These are phyloP conservation scores for Psilocybe subaeruginosa DNA, from an alignment of 768 basidiomycete species.

Conservation along the genomic window DNA sequence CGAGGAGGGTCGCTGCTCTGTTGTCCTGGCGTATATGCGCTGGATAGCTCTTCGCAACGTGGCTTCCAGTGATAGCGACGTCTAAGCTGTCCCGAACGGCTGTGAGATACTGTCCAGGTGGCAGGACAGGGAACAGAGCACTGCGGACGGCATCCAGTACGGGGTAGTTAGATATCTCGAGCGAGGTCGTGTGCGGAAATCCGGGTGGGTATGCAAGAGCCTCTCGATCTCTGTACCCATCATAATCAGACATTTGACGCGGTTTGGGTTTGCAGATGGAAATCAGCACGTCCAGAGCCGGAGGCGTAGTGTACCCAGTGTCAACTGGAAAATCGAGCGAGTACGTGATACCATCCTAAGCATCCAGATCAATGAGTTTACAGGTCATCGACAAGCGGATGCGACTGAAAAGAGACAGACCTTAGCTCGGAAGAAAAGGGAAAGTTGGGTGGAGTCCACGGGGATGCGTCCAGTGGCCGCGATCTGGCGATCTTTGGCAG, in stretches of 20 bases:
- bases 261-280: constrained; percentile 73
- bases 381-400: not conserved
- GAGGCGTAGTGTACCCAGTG: constrained; percentile 72
- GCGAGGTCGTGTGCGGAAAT: constrained; percentile 72
- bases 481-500: constrained; percentile 64
- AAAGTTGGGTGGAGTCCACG: constrained; percentile 65
- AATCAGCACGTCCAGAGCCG: constrained; percentile 78
- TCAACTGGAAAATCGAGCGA: constrained; percentile 84
- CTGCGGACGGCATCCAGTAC: constrained; percentile 77
- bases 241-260: constrained; percentile 54
- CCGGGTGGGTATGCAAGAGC: constrained; percentile 74
- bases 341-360: constrained; percentile 76
- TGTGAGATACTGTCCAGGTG: constrained; percentile 70
- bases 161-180: constrained; percentile 82
- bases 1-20: constrained; percentile 70
- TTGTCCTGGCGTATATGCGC: constrained; percentile 61
- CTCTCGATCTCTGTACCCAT: constrained; percentile 61
- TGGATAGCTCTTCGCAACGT: constrained; percentile 54
- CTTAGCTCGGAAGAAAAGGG: constrained; percentile 81
- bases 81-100: constrained; percentile 72
- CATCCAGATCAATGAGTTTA: constrained; percentile 7
- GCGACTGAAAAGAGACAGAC: constrained; percentile 25
- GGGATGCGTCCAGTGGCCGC: constrained; percentile 71
- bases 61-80: constrained; percentile 62
- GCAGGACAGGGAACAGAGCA: constrained; percentile 72